These are phyloP conservation scores for Salix purpurea DNA, from an alignment of 345 rosid species.

Conservation along the genomic window DNA sequence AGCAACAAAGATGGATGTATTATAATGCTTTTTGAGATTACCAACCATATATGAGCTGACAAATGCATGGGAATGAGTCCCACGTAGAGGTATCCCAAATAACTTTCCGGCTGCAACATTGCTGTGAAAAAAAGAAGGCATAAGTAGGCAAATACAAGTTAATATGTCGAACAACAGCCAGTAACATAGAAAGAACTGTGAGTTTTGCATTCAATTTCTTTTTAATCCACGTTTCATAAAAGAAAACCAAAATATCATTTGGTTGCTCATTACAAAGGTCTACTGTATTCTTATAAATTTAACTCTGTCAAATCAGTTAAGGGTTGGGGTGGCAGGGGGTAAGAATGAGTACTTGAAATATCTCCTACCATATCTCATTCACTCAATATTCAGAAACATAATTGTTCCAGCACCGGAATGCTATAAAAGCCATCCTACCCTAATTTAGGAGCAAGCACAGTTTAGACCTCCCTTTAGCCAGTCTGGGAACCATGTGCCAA, in stretches of 20 bases:
- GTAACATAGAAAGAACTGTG: background rate
- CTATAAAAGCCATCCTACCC: background rate
- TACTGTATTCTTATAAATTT: background rate
- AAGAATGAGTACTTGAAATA: background rate
- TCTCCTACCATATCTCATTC: background rate
- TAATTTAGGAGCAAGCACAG: background rate
- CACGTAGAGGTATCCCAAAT: slow-evolving; percentile 92
- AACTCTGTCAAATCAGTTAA: background rate
- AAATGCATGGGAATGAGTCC: slow-evolving; percentile 98
- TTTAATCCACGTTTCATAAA: background rate
- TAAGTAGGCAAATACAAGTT: slow-evolving; percentile 8
- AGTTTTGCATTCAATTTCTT: background rate
- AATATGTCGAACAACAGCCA: background rate
- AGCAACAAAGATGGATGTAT: background rate
- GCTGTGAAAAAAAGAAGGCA: slow-evolving; percentile 36
- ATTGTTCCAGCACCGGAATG: background rate
- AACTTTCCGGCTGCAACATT: slow-evolving; percentile 90
- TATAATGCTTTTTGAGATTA: background rate
- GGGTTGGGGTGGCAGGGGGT: background rate
- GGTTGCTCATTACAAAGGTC: background rate
- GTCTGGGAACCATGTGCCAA: background rate
- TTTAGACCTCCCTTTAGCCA: background rate
- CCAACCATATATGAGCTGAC: slow-evolving; percentile 96
- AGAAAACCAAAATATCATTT: background rate
- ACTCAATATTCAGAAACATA: background rate